phyloP scores from a whole-genome alignment of 2,329 filamentous ascomycete genomes.

The Xylariaceae sp. region DNA sequence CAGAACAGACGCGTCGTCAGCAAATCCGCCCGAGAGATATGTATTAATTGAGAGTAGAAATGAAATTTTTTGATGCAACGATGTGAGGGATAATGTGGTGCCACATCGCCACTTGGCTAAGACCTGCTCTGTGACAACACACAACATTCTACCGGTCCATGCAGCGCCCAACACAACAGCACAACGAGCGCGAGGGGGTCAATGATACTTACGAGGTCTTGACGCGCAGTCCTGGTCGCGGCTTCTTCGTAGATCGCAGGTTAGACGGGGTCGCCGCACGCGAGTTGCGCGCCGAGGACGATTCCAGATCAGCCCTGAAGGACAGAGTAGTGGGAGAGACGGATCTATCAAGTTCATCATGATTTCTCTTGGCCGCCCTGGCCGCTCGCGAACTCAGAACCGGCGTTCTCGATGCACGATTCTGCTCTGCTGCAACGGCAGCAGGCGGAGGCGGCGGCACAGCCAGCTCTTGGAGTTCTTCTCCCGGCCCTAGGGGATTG shows the following conservation, averaged over 20 bases:
- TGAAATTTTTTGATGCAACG: constrained; percentile 15
- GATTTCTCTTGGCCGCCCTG: constrained; percentile 50
- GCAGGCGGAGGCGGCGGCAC: constrained; percentile 28
- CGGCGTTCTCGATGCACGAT: constrained; percentile 34
- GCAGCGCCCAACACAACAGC: constrained; percentile 31
- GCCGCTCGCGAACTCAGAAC: constrained; percentile 35
- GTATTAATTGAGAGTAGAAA: constrained; percentile 13
- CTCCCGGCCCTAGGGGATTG: constrained; percentile 25
- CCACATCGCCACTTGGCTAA: constrained; percentile 38
- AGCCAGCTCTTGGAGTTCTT: constrained; percentile 27
- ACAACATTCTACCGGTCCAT: constrained; percentile 26
- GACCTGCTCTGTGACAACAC: constrained; percentile 33
- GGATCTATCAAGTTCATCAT: constrained; percentile 58
- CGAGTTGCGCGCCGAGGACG: constrained; percentile 53
- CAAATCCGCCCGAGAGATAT: constrained; percentile 14
- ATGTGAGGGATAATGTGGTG: constrained; percentile 34
- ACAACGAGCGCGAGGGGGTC: not conserved
- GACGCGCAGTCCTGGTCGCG: constrained; percentile 63
- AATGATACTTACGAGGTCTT: constrained; percentile 67
- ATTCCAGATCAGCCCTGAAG: constrained; percentile 51
- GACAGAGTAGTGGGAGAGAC: constrained; percentile 56
- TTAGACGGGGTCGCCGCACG: constrained; percentile 63
- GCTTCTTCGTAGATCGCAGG: constrained; percentile 60
- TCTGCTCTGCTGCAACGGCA: constrained; percentile 25
- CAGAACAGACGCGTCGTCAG: constrained; percentile 22